Evolutionary conservation across 1,284 basidiomycete genomes (phyloP), one percentile per base, ranked within the genome.

Genomic region (Anthracocystis walkeri): DNA sequence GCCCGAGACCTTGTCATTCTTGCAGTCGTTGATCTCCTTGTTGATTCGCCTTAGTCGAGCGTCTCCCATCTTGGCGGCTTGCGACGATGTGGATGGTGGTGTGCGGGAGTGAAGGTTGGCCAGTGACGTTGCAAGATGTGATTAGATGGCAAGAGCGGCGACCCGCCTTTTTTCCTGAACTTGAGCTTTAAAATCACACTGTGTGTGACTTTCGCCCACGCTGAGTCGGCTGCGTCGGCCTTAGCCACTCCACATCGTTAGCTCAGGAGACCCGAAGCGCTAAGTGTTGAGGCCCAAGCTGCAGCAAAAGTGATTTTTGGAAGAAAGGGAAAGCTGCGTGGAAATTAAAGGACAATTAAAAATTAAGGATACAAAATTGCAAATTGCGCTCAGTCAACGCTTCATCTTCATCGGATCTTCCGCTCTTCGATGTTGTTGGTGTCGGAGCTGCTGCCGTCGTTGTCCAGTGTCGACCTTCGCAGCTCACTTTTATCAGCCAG

Each of bases 41-140:
- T 93, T 93, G 38, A 97, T 92, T 81, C 94, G 89, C 77, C 94
- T 90, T 59, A 95, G 89, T 75, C 95, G 89, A 60, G 95, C 93
- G 85, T 96, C 93, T 18, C 87, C 86, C 87, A 88, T 88, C 25
- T 29, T 66, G 42, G 51, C 56, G 16, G 25, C 40, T 14, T 11
- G 44, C 25, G 16, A 2, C 18, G 53, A n/a, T 44, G 60, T 21
- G 50, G 48, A 45, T 16, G 25, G 58, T 48, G 50, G 42, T 52
- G 41, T 20, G 50, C 10, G 25, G 44, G 12, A 44, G 38, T n/a
- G 21, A 42, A 38, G 31, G 23, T 29, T 38, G 46, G 20, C 16
- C 18, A 20, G 40, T 27, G 25, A 45, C 31, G 29, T 18, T 16
- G 20, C 8, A 18, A 48, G 27, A 33, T 21, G 29, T 69, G 66